Evolutionary conservation across 768 basidiomycete species (phyloP), one percentile per base, ranked within the genome.

Genomic region (Podaxis mareebaensis): DNA sequence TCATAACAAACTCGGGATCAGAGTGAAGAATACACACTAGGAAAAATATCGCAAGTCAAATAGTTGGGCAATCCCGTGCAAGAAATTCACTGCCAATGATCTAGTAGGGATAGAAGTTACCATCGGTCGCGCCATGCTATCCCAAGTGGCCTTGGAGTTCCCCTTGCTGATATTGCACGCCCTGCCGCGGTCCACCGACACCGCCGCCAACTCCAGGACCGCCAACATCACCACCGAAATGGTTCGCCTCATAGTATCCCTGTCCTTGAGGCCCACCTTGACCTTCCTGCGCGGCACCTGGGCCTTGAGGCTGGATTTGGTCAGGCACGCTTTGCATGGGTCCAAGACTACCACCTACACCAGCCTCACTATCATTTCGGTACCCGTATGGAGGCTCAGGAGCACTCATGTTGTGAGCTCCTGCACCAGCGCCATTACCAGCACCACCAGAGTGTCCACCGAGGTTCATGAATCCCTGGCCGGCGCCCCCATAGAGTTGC

Each of bases 301-400:
- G 82, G 20, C 82, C 81, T 60, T 80, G 83, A 56, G 85, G 83
- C 56, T 85, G 83, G 33, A 82, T 83, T 17, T 79, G 84, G 49
- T 81, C 83, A 44, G 85, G 86, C 2, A 71, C 76, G 58, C 78
- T 79, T 42, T 77, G 78, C 8, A 77, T 77, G 33, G 78, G 73
- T 8, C 78, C 79, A 36, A 80, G 77, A 4, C 81, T 79, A 22
- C 79, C 78, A 81, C 64, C 78, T 33, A 79, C 80, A 39, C 80
- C 78, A 20, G 79, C 75, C 2, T 81, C 79, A 44, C 84, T 83
- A 60, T 90, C 91, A 77, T 90, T 90, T 12, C 81, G 77, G 4
- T 89, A 87, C 71, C 92, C 92, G 76, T 91, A 92, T 15, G 88
- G 76, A 7, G 85, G 77, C 74, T 92, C 91, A 0, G 91, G 90